phyloP scores from a whole-genome alignment of 805 yeast species.

The Teunomyces kruisii region DNA sequence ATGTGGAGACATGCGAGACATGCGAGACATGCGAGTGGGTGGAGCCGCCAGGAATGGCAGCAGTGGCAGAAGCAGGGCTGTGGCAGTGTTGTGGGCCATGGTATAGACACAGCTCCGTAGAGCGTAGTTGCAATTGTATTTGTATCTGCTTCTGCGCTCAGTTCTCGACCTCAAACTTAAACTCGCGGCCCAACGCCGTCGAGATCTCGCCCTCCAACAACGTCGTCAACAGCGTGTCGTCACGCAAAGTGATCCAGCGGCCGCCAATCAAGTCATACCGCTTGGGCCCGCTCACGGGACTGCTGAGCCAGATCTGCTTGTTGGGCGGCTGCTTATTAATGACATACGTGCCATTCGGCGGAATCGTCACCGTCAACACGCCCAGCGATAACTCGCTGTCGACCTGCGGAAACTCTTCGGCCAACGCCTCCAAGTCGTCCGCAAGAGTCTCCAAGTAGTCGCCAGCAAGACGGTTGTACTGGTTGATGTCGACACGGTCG shows the following conservation, averaged over 20 bases:
- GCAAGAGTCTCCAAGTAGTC: slow-evolving; percentile 66
- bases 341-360: slow-evolving; percentile 80
- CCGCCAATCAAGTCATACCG: slow-evolving; percentile 65
- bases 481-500: slow-evolving; percentile 42
- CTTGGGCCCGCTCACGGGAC: slow-evolving; percentile 93
- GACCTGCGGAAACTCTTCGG: slow-evolving; percentile 62
- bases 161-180: slow-evolving; percentile 12
- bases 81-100: too few species aligned
- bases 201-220: slow-evolving; percentile 33
- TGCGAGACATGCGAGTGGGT: too few species aligned
- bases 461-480: slow-evolving; percentile 67
- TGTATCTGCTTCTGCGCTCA: not conserved
- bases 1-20: too few species aligned
- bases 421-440: slow-evolving; percentile 64
- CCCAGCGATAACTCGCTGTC: slow-evolving; percentile 85
- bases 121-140: not conserved
- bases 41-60: too few species aligned
- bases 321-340: slow-evolving; percentile 97
- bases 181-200: slow-evolving; percentile 22
- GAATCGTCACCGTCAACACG: slow-evolving; percentile 71
- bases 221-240: slow-evolving; percentile 39
- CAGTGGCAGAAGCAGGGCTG: too few species aligned
- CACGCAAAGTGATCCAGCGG: slow-evolving; percentile 79
- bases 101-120: too few species aligned
- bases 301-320: slow-evolving; percentile 92